phyloP scores from a whole-genome alignment of 768 basidiomycete genomes.

The Collybia mongolica region DNA sequence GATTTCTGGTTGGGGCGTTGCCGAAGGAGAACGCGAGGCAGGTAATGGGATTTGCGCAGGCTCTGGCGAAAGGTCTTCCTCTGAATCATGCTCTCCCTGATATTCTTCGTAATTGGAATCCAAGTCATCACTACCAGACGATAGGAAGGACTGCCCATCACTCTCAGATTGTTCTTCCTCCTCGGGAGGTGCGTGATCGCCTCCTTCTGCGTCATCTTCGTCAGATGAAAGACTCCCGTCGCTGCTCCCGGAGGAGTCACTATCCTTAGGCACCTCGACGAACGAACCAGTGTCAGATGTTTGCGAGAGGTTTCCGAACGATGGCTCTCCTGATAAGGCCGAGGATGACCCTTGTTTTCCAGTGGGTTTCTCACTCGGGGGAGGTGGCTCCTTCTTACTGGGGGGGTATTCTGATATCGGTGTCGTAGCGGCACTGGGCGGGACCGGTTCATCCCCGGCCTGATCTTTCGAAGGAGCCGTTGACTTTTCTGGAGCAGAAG shows the following conservation, averaged over 20 bases:
- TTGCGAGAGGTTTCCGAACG: slow-evolving; percentile 36
- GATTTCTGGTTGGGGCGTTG: slow-evolving; percentile 56
- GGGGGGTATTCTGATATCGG: neutral
- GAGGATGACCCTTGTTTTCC: neutral
- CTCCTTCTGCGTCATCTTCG: slow-evolving; percentile 26
- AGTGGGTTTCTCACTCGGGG: neutral
- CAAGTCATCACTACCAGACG: neutral
- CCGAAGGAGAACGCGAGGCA: slow-evolving; percentile 50
- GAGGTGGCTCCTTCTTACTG: neutral
- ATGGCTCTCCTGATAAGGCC: slow-evolving; percentile 20
- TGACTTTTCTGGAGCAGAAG: slow-evolving; percentile 11
- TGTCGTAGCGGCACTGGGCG: neutral
- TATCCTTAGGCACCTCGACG: slow-evolving; percentile 40
- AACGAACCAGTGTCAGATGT: slow-evolving; percentile 48
- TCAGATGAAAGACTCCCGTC: slow-evolving; percentile 23
- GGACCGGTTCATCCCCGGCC: neutral
- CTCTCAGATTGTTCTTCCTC: slow-evolving; percentile 9
- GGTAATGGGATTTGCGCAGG: slow-evolving; percentile 37
- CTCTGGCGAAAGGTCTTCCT: slow-evolving; percentile 26
- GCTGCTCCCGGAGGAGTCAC: slow-evolving; percentile 18
- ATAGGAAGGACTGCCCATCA: slow-evolving; percentile 9
- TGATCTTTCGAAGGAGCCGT: slow-evolving; percentile 3
- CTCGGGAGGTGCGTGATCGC: slow-evolving; percentile 1
- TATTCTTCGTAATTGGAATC: slow-evolving; percentile 12
- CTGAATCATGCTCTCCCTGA: slow-evolving; percentile 20